A percentile compares a stretch with the other conserved stretches of the same genome.
These are phyloP conservation scores for Xenoacremonium recifei DNA, from an alignment of 2,329 filamentous ascomycete species.

Conservation along the genomic window DNA sequence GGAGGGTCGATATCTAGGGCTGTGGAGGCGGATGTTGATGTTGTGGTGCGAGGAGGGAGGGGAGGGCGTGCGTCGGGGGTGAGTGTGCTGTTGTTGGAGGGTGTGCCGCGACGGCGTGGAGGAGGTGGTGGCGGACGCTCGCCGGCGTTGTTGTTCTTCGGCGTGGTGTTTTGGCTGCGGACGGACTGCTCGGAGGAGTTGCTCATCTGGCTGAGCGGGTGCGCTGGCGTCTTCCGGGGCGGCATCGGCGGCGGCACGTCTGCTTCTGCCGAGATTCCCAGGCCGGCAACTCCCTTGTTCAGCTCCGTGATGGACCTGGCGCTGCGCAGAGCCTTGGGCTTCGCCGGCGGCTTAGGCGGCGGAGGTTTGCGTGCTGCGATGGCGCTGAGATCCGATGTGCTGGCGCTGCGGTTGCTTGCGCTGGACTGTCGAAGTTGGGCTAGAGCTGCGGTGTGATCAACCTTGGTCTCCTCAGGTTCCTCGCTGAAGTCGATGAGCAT, in stretches of 20 bases:
- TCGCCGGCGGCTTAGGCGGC: constrained; percentile 58
- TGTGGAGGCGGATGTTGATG: no score
- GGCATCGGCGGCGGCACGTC: constrained; percentile 32
- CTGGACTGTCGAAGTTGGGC: constrained; percentile 17
- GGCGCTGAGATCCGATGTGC: constrained; percentile 28
- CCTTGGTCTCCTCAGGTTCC: constrained; percentile 40
- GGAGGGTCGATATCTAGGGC: constrained; percentile 39
- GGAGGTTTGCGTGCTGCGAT: constrained; percentile 38
- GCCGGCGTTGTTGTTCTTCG: constrained; percentile 7
- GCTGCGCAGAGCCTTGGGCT: constrained; percentile 55
- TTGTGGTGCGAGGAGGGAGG: constrained; percentile 31
- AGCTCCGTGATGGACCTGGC: constrained; percentile 31
- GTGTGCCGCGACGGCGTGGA: constrained; percentile 44
- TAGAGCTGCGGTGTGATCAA: constrained; percentile 34
- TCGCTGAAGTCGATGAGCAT: constrained; percentile 61
- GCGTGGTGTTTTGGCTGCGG: constrained; percentile 17
- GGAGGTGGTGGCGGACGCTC: constrained; percentile 45
- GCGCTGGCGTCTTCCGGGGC: constrained; percentile 34
- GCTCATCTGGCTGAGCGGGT: constrained; percentile 41
- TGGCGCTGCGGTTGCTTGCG: constrained; percentile 18
- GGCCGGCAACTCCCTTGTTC: constrained; percentile 16
- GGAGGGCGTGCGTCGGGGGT: constrained; percentile 14
- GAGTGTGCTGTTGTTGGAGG: constrained; percentile 28
- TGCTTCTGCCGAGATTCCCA: constrained; percentile 13
- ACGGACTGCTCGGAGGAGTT: constrained; percentile 35